Base-by-base conservation (phyloP, 1,139 yeast genomes). In the Yamadazyma blattariae region DNA sequence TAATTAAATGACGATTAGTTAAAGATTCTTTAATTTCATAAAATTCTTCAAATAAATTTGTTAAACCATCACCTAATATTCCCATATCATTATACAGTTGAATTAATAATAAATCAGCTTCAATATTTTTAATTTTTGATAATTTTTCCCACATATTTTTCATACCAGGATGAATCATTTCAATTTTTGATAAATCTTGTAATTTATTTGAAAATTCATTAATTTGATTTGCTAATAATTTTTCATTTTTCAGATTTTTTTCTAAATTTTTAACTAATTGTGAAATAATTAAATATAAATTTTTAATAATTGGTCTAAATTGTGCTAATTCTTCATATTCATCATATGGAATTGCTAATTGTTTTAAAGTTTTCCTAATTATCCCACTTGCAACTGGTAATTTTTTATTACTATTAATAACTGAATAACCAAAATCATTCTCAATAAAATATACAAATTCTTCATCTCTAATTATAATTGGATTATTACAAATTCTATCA, bases 21-120 rank as follows among this genome's bases (percentile, higher is more conserved):
- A 92, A 66, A 0, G 96, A 85, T 58, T 92, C 98, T 57, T 92
- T 94, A 36, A 90, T 85, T 42, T 84, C 83, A 57, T 84, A 92
- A 18, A 92, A 82, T 49, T 90, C 97, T 40, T 77, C 74, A 5
- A 79, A 65, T 25, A 88, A 63, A 50, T 76, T 67, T 40, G 69
- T 77, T 10, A 88, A 57, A 1, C 87, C 87, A 50, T 90, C 97
- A 2, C 88, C 89, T 32, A 90, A 58, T 2, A 84, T 73, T 0
- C 92, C 92, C 61, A 80, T 71, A 45, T 82, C 89, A 42, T 80
- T 75, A 11, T 87, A 78, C 32, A 88, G 84, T 46, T 83, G 83
- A 16, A 85, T 70, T 18, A 89, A 73, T 36, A 80, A 82, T 43
- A 86, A 65, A 52, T 92, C 98, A 21, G 96, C 88, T 33, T 83